Evolutionary conservation across 495 filamentous ascomycete species (phyloP).

Genomic region (Filosporella fistucella): DNA sequence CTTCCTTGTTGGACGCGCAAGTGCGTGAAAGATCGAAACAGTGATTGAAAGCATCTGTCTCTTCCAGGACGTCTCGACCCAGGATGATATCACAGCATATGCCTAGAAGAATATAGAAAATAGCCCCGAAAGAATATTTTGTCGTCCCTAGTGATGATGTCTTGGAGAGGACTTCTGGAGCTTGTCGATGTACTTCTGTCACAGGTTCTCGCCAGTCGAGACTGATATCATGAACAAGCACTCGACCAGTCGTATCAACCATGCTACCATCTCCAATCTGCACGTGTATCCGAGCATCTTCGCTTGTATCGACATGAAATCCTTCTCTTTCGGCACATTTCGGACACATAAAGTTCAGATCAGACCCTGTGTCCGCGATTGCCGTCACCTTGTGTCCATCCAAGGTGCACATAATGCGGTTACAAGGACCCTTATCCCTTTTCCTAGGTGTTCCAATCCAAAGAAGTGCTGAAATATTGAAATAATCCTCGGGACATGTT

Average conservation of each 20-base stretch:
- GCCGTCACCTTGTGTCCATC: neutral
- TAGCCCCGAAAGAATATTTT: neutral
- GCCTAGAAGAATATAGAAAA: slow-evolving; percentile 3
- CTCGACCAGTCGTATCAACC: neutral
- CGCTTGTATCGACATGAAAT: neutral
- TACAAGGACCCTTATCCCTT: no score
- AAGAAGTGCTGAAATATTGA: neutral
- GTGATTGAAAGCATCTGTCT: slow-evolving; percentile 1
- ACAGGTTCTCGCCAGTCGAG: neutral
- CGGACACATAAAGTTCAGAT: neutral
- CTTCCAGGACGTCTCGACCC: neutral
- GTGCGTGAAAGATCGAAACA: neutral
- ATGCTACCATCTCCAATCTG: neutral
- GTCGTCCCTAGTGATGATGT: neutral
- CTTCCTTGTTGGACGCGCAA: neutral
- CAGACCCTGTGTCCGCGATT: slow-evolving; percentile 1
- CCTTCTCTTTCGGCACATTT: slow-evolving; percentile 1
- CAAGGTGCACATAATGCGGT: neutral
- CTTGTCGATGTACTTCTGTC: neutral
- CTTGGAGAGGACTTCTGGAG: neutral
- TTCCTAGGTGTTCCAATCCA: neutral
- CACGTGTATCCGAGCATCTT: neutral
- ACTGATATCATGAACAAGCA: neutral
- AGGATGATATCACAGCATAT: neutral
- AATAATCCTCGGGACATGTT: neutral